A percentile compares a stretch with the other conserved stretches of the same genome.
phyloP scores from a whole-genome alignment of 2,329 filamentous ascomycete genomes.

The Ascomycota sp. region DNA sequence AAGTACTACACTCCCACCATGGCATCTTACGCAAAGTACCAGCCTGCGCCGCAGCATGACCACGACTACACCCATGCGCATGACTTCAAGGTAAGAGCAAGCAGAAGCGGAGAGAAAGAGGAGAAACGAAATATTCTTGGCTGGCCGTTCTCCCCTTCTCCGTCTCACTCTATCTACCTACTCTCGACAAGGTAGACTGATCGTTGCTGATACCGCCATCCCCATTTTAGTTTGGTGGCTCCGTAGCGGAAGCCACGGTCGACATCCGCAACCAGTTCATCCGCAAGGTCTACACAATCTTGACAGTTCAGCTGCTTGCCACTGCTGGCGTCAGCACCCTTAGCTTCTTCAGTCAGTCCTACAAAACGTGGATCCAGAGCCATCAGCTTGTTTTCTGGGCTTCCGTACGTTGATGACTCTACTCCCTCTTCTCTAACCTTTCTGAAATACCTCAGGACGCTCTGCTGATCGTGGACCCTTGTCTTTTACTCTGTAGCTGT shows the following conservation, averaged over 20 bases:
- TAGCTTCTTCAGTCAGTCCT: conserved; percentile 64
- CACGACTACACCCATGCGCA: conserved; percentile 68
- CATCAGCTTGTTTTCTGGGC: conserved; percentile 72
- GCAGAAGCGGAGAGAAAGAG: background rate
- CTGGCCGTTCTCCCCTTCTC: too few relatives aligned
- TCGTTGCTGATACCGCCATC: background rate
- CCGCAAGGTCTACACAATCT: conserved; percentile 92
- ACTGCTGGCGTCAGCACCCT: conserved; percentile 65
- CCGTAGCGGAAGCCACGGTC: conserved; percentile 79
- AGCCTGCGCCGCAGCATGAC: conserved; percentile 66
- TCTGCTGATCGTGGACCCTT: conserved; percentile 1
- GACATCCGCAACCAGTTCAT: conserved; percentile 95
- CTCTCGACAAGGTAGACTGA: too few relatives aligned
- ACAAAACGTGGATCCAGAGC: conserved; percentile 71
- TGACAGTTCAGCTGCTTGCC: conserved; percentile 81
- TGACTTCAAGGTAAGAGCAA: conserved; percentile 63
- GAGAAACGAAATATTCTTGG: background rate
- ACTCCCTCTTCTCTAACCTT: background rate
- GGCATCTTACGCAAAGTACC: conserved; percentile 64
- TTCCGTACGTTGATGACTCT: conserved; percentile 32
- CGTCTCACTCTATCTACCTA: too few relatives aligned
- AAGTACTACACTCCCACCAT: conserved; percentile 19
- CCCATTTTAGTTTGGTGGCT: conserved; percentile 55
- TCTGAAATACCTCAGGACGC: too few relatives aligned
- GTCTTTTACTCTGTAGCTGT: conserved; percentile 26